A percentile compares a stretch with the other conserved stretches of the same genome.
These are phyloP conservation scores for Elongisporangium senticosum DNA, from an alignment of 352 stramenopile genomes.

Conservation along the genomic window DNA sequence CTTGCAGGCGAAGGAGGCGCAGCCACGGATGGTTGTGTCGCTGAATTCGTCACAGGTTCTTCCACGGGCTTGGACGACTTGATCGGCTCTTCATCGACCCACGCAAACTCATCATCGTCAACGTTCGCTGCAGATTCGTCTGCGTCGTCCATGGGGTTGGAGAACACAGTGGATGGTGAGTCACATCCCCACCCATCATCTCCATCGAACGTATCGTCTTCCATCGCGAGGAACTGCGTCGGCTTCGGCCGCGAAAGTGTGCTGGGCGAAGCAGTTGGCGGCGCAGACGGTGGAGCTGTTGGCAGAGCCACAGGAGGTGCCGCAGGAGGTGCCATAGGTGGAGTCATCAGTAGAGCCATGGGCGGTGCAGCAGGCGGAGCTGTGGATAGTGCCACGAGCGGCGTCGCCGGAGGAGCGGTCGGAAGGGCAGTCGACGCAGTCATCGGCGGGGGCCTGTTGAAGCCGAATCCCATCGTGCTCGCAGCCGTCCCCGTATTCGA, in stretches of 20 bases:
- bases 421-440: no score
- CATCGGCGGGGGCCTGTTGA: neutral
- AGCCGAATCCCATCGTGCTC: neutral
- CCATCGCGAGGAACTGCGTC: conserved; percentile 71
- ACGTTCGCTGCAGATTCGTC: conserved; percentile 3
- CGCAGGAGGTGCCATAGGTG: neutral
- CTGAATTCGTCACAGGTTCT: conserved; percentile 13
- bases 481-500: neutral
- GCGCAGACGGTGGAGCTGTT: conserved; percentile 3
- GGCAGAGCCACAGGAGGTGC: neutral
- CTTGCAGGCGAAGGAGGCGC: conserved; percentile 7
- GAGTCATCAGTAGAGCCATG: no score
- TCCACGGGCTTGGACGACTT: conserved; percentile 9
- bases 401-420: neutral
- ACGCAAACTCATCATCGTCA: conserved; percentile 36
- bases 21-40: conserved; percentile 2
- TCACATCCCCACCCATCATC: conserved; percentile 72
- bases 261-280: conserved; percentile 1
- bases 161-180: conserved; percentile 65
- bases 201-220: conserved; percentile 55
- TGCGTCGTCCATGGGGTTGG: conserved; percentile 23
- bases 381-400: neutral
- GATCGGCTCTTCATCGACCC: conserved; percentile 33
- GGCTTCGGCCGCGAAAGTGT: conserved; percentile 12
- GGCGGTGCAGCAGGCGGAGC: neutral